Base-by-base conservation (phyloP, 768 basidiomycete genomes). In the Gelatoporia subvermispora region DNA sequence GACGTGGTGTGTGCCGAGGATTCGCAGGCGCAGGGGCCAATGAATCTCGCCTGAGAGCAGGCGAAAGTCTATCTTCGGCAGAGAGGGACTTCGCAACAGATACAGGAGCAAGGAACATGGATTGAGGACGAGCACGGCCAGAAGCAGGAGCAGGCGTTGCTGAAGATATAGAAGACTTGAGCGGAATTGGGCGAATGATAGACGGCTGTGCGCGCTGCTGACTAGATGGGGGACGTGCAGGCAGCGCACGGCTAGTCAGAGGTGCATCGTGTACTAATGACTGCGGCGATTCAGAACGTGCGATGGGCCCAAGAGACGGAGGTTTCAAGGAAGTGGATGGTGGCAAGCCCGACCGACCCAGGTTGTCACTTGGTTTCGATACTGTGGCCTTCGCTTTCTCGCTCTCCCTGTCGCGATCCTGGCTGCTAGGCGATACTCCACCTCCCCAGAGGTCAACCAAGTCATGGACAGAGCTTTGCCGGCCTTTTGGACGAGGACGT, bases 391-490 rank as follows among this genome's bases (percentile, higher is more conserved):
- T 55, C 42, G 57, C 52, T 42, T 50, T 50, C 44, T 50, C 37
- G 17, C 16, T 24, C 16, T 20, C 46, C 52, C 71, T 76, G 54
- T 79, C 76, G 56, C 73, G 77, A 20, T 60, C 55, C 61, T 20
- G 5, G 68, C 41, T 57, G 13, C 28, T 13, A 31, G 28, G 13
- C 5, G 28, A 7, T 53, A 50, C 51, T 13, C 74, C 72, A 7
- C 85, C 85, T 36, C 86, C 86, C 73, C 84, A 90, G 23, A 91
- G 63, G 61, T 86, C 85, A 23, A 91, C 85, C 47, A 91, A 62
- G 59, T 92, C 85, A 58, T 93, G 88, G 20, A 91, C 88, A 11
- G 90, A 91, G 58, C 81, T 84, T 69, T 91, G 87, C 53, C 88
- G 69, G 35, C 77, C 72, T 56, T 79, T 81, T 37, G 68, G 64